phyloP scores from a whole-genome alignment of 1,284 basidiomycete genomes.

The Ganoderma leucocontextum region DNA sequence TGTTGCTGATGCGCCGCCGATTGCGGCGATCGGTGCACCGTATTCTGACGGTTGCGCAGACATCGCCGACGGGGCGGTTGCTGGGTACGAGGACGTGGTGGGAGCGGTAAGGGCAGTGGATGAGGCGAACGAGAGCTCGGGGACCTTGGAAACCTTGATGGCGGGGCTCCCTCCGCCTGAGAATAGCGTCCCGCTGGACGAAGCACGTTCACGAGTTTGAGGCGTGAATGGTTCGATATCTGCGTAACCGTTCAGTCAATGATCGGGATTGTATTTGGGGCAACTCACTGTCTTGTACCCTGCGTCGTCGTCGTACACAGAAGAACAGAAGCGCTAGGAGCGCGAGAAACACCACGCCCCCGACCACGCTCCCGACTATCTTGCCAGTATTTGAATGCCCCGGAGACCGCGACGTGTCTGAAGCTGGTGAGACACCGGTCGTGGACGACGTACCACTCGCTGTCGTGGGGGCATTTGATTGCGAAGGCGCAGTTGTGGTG shows the following conservation, averaged over 20 bases:
- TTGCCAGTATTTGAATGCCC: constrained; percentile 13
- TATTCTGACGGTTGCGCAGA: neutral
- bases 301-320: neutral
- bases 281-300: neutral
- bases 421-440: neutral
- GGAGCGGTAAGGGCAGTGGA: neutral
- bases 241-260: neutral
- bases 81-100: neutral
- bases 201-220: neutral
- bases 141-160: neutral
- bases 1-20: neutral
- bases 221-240: neutral
- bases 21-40: neutral
- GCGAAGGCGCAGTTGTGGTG: neutral
- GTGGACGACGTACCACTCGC: neutral
- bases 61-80: neutral
- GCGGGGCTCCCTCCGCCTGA: neutral
- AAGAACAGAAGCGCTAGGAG: constrained; percentile 2
- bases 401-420: neutral
- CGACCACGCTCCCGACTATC: constrained; percentile 23
- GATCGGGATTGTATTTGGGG: neutral
- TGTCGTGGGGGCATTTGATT: neutral
- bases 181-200: neutral
- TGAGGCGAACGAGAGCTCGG: neutral
- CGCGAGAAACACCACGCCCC: constrained; percentile 13